Conservation (phyloP, 2,329 filamentous ascomycete species). For the Cephalotrichum gorgonifer region DNA sequence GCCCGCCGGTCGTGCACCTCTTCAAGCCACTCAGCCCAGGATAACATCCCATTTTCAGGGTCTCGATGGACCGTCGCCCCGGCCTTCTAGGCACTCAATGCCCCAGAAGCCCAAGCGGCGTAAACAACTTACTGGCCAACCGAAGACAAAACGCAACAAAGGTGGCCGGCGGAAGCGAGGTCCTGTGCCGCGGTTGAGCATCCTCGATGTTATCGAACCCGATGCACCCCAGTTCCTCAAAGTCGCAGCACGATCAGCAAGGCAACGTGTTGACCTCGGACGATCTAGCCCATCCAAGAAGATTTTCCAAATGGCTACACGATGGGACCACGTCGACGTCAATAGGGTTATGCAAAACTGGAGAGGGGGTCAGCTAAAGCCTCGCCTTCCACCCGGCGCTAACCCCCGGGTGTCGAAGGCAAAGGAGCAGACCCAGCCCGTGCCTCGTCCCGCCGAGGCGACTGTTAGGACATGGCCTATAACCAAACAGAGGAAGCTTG, state of each 20-base stretch:
- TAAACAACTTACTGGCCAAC: conserved; percentile 6
- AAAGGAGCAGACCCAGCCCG: background rate
- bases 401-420: background rate
- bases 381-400: conserved; percentile 1
- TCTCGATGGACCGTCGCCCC: background rate
- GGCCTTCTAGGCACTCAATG: background rate
- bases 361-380: conserved; percentile 39
- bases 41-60: conserved; percentile 19
- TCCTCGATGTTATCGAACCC: conserved; percentile 47
- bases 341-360: conserved; percentile 42
- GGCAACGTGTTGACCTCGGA: conserved; percentile 34
- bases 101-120: background rate
- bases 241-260: conserved; percentile 49
- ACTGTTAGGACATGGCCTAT: background rate
- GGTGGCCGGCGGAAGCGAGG: conserved; percentile 2
- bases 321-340: conserved; percentile 50
- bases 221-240: conserved; percentile 47
- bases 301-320: conserved; percentile 48
- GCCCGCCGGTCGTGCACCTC: conserved; percentile 12
- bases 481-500: conserved; percentile 11
- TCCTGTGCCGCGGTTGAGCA: conserved; percentile 40
- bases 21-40: conserved; percentile 17
- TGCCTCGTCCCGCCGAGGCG: background rate
- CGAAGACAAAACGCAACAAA: conserved; percentile 3
- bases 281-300: conserved; percentile 45